Base-by-base conservation (phyloP, 2,329 filamentous ascomycete species). In the Penicillium capsulatum region DNA sequence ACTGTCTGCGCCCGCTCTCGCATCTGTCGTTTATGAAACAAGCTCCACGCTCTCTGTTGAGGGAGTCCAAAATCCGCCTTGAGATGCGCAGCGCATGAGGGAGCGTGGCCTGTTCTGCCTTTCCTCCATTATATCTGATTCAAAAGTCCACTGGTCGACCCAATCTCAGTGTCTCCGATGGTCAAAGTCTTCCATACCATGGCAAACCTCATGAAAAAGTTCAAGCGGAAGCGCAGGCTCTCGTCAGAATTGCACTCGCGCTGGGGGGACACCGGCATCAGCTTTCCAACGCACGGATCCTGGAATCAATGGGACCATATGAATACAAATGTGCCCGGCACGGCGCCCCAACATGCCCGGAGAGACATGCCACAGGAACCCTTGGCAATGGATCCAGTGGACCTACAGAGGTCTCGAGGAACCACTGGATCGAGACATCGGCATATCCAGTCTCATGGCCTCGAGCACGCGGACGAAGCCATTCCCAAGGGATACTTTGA, bases 181-280 rank as follows among this genome's bases (percentile, higher is more conserved):
- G 50, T 51, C 29, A 50, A 49, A 27, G 47, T 52, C 14, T 45
- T 53, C 22, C 45, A 49, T 9, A 47, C 47, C 36, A 63, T 64
- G 60, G 52, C 57, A 27, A 50, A 46, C 27, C 45, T 64, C 24
- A 51, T 64, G 31, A 54, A 54, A 28, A 63, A 56, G 44, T 50
- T 65, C 36, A 51, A 61, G 36, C 51, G 51, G 42, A 65, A 63
- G 47, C 59, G 58, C 34, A 57, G 55, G 45, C 45, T 65, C 5
- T 62, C 63, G 3, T 63, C 62, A 1, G 57, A 64, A 20, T 44
- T 68, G 26, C 59, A 68, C 47, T 53, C 61, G 19, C 61, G 65
- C 46, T 69, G 64, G 60, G 66, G 66, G 3, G 66, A 69, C 48
- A 49, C 56, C 26, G 49, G 61, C 11, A 69, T 69, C 46, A 64